Conservation (phyloP, 176 grass and related monocot genomes). For the Carex myosuroides region DNA sequence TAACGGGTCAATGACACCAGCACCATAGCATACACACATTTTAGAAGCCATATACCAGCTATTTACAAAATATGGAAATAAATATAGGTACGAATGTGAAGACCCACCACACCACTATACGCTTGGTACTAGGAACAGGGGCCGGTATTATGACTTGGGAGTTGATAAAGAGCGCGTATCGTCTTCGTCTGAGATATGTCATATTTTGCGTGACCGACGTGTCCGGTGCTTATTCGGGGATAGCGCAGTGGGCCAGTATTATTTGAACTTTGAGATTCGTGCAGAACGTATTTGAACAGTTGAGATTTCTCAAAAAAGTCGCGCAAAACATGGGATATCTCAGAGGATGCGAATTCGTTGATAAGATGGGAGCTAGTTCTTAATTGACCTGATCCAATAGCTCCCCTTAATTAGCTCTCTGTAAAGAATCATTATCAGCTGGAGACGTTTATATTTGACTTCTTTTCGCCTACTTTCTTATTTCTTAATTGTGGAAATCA, state of each 20-base stretch:
- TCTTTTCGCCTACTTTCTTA: neutral
- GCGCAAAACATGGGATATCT: too few relatives aligned
- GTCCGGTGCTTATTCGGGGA: too few relatives aligned
- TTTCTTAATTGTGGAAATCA: neutral
- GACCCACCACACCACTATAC: neutral
- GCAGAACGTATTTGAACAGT: too few relatives aligned
- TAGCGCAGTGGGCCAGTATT: too few relatives aligned
- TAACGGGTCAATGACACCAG: neutral
- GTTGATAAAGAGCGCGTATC: neutral
- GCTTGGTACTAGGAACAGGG: neutral
- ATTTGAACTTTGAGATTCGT: too few relatives aligned
- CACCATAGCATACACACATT: neutral
- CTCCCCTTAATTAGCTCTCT: neutral
- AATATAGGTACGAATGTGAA: neutral
- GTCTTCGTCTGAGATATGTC: too few relatives aligned
- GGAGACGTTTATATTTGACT: neutral
- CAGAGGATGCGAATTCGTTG: neutral
- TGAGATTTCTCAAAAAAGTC: too few relatives aligned
- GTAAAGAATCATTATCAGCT: neutral
- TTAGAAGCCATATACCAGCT: neutral
- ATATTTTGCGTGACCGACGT: too few relatives aligned
- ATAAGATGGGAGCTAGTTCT: neutral
- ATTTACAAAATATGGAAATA: neutral
- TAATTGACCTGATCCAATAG: slow-evolving; percentile 13
- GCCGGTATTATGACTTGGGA: neutral